Evolutionary conservation across 345 rosid genomes (phyloP).

Genomic region (Sapria himalayana): DNA sequence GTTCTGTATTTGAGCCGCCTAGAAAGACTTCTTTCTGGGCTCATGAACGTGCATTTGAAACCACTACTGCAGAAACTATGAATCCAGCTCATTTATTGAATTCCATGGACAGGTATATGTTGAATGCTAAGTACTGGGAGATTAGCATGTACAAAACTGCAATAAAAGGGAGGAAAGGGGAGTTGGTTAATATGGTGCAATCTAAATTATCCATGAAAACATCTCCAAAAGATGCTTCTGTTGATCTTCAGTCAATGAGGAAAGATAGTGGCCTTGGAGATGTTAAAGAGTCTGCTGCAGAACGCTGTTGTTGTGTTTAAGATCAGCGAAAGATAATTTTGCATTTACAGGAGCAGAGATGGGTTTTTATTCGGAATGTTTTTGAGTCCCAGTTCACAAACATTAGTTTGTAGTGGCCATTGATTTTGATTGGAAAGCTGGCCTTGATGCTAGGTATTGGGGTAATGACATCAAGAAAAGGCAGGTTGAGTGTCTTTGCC

Average conservation of each 20-base stretch:
- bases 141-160: constrained; percentile 98
- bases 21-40: constrained; percentile 26
- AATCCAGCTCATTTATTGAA: constrained; percentile 51
- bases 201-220: constrained; percentile 98
- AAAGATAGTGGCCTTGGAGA: constrained; percentile 89
- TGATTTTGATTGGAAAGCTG: too few relatives aligned
- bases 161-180: constrained; percentile 94
- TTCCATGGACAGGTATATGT: constrained; percentile 78
- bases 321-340: constrained; percentile 98
- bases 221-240: constrained; percentile 78
- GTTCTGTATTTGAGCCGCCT: constrained; percentile 35
- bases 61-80: constrained; percentile 40
- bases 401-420: too few relatives aligned
- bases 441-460: too few relatives aligned
- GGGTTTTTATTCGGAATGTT: too few relatives aligned
- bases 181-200: constrained; percentile 84
- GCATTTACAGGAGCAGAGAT: too few relatives aligned
- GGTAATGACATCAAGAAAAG: too few relatives aligned
- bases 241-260: constrained; percentile 95
- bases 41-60: constrained; percentile 63
- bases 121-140: constrained; percentile 99
- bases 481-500: too few relatives aligned
- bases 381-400: too few relatives aligned
- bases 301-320: constrained; percentile 97
- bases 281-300: constrained; percentile 87